phyloP scores from a whole-genome alignment of 169 alveolate species.

The Babesia ovata region DNA sequence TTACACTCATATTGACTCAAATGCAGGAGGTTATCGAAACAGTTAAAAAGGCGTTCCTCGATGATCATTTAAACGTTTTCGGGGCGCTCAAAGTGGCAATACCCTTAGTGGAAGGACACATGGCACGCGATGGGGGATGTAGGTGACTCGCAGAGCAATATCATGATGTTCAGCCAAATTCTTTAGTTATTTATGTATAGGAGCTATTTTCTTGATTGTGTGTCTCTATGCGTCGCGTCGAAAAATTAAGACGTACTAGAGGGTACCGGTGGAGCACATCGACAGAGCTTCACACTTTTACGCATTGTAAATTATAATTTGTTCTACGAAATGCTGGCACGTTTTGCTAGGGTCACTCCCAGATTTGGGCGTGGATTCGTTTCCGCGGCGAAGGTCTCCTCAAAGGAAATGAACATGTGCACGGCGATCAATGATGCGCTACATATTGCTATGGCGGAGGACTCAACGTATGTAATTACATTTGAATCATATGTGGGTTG shows the following conservation, averaged over 20 bases:
- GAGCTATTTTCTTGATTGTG: background rate
- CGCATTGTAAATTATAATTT: background rate
- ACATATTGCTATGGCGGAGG: slow-evolving; percentile 89
- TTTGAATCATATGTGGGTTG: no score
- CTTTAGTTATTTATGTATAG: background rate
- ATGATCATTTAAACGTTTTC: slow-evolving; percentile 16
- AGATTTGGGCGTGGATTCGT: slow-evolving; percentile 18
- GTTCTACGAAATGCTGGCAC: slow-evolving; percentile 14
- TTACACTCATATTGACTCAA: no score
- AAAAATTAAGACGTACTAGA: background rate
- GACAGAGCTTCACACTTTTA: background rate
- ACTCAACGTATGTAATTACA: slow-evolving; percentile 80
- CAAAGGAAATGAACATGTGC: slow-evolving; percentile 88
- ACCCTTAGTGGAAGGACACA: background rate
- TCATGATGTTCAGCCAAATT: background rate
- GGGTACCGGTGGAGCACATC: background rate
- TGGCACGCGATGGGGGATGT: background rate
- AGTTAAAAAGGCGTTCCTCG: slow-evolving; percentile 15
- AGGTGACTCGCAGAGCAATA: background rate
- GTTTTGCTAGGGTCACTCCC: background rate
- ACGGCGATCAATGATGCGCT: slow-evolving; percentile 91
- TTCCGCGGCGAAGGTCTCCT: slow-evolving; percentile 34
- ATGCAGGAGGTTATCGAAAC: background rate
- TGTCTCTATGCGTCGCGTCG: slow-evolving; percentile 5
- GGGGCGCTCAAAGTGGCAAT: slow-evolving; percentile 35